Conservation (phyloP, 169 alveolate genomes). For the Plasmodium gallinaceum region DNA sequence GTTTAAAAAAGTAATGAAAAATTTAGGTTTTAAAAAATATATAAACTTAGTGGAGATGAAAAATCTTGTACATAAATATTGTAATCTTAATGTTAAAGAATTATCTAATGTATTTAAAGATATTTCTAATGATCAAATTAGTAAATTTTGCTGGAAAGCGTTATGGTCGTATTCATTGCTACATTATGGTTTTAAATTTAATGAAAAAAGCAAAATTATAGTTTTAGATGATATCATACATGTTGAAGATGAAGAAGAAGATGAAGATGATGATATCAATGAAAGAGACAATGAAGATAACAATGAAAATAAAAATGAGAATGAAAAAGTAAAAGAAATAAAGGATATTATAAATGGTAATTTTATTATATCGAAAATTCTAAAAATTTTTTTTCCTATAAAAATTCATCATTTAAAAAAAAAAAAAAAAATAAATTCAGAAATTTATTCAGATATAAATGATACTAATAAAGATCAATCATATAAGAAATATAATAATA, state of each 20-base stretch:
- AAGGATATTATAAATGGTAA: no score
- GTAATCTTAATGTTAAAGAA: neutral
- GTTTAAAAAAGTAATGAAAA: neutral
- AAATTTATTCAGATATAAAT: no score
- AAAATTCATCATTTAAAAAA: no score
- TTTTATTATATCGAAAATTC: no score
- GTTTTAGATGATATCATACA: neutral
- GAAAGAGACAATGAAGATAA: no score
- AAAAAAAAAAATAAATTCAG: no score
- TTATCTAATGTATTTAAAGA: neutral
- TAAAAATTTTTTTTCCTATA: no score
- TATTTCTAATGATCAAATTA: neutral
- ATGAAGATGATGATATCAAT: no score
- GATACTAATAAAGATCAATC: no score
- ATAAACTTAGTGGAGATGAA: neutral
- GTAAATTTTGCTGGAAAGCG: conserved; percentile 1
- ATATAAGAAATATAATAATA: no score
- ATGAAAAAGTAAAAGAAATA: no score
- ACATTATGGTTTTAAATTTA: neutral
- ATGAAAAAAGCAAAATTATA: neutral
- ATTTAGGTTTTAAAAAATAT: conserved; percentile 7
- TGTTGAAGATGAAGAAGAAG: neutral
- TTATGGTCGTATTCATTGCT: conserved; percentile 3
- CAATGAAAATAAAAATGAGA: no score
- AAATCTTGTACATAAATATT: neutral